Base-by-base conservation (phyloP, 352 stramenopile genomes). In the Pythium utonaiense region DNA sequence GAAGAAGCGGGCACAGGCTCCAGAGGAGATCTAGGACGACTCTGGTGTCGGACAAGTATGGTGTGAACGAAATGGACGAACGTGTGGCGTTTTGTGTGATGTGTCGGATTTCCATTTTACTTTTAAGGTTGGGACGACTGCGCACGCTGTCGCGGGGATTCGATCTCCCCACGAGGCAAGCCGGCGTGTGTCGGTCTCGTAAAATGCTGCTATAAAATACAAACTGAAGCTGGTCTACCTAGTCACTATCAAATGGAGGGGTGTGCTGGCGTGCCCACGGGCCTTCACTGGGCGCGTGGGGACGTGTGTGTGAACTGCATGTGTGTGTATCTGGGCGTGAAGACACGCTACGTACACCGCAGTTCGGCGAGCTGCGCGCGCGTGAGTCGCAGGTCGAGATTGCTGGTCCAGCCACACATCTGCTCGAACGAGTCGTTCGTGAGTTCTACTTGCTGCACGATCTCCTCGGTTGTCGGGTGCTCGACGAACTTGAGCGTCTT, bases 401-500 rank as follows among this genome's bases (percentile, higher is more conserved):
- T 80, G 64, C 71, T 84, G 33, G 75, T 60, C 79, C 80, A 93
- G 48, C 69, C 74, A 57, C 85, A 95, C 85, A 95, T 93, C 44
- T 95, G 83, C 63, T 95, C 83, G 56, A 95, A 91, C 58, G 81
- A 93, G 57, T 91, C 78, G 64, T 89, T 75, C 19, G 85, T 87
- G 41, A 95, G 77, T 52, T 89, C 79, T 25, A 95, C 80, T 62
- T 95, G 85, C 68, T 93, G 80, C 62, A 91, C 66, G 24, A 95
- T 84, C 67, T 95, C 85, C 42, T 89, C 80, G 2, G 78, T 76
- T 56, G 75, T 87, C 17, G 85, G 85, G 42, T 90, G 79, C 49
- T 95, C 85, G 6, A 95, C 74, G 42, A 93, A 95, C 64, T 93
- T 95, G 60, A 95, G 78, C 47, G 85, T 93, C 76, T 95, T 95